These are phyloP conservation scores for Wickerhamomyces chaumierensis DNA, from an alignment of 805 yeast genomes.

Conservation along the genomic window DNA sequence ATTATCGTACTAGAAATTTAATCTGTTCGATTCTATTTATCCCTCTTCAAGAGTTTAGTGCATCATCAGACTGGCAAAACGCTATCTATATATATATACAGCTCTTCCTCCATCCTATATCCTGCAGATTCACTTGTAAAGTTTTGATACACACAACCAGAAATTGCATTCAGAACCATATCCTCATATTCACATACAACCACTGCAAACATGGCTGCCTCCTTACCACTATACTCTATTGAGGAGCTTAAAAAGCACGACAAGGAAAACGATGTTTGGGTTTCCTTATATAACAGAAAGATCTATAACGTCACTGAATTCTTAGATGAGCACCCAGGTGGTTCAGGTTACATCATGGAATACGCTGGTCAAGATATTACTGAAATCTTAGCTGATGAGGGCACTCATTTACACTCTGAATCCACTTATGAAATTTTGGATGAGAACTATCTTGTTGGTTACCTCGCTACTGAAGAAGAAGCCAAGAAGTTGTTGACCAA, in stretches of 20 bases:
- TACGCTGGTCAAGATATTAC: constrained; percentile 82
- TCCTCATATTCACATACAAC: too few relatives aligned
- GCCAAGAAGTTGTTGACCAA: constrained; percentile 59
- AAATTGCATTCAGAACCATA: too few relatives aligned
- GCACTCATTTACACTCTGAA: constrained; percentile 71
- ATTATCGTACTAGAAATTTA: too few relatives aligned
- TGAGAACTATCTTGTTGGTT: constrained; percentile 71
- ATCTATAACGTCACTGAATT: constrained; percentile 70
- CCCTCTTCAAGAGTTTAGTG: too few relatives aligned
- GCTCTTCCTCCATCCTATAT: too few relatives aligned
- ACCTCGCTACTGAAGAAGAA: constrained; percentile 72
- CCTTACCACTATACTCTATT: constrained; percentile 51
- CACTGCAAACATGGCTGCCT: background rate
- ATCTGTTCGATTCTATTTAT: too few relatives aligned
- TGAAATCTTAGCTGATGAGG: constrained; percentile 61
- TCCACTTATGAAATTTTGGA: constrained; percentile 79
- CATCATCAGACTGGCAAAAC: too few relatives aligned
- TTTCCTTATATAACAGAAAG: constrained; percentile 66
- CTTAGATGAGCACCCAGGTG: constrained; percentile 59
- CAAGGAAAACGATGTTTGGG: constrained; percentile 55
- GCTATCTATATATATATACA: too few relatives aligned
- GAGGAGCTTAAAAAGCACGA: constrained; percentile 43
- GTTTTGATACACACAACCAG: too few relatives aligned
- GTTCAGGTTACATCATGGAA: constrained; percentile 70
- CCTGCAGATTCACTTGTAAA: too few relatives aligned